Conservation (phyloP, 352 stramenopile genomes). For the Pythium scleroteichum region DNA sequence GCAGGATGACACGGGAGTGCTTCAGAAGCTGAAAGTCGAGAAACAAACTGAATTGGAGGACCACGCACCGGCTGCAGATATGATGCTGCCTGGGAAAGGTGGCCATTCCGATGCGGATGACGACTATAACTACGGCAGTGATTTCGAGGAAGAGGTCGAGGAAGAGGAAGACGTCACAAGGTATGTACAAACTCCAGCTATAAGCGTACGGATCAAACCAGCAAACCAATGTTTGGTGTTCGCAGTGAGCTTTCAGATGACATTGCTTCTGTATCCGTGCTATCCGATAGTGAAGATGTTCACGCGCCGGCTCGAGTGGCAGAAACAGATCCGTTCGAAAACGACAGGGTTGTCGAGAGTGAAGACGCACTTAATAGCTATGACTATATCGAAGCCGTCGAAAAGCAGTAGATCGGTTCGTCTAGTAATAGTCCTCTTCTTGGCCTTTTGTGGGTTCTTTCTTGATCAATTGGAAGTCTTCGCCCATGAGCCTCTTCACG, state of each 20-base stretch:
- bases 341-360: constrained; percentile 52
- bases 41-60: constrained; percentile 34
- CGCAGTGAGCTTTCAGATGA: constrained; percentile 62
- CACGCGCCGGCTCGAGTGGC: not conserved
- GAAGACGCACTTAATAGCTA: constrained; percentile 81
- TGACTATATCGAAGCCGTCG: constrained; percentile 82
- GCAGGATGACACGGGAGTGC: constrained; percentile 74
- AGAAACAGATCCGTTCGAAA: constrained; percentile 15
- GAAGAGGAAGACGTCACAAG: constrained; percentile 61
- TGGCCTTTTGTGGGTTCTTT: constrained; percentile 7
- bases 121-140: constrained; percentile 70
- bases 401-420: constrained; percentile 29
- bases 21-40: constrained; percentile 69
- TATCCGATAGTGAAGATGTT: constrained; percentile 53
- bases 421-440: constrained; percentile 18
- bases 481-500: constrained; percentile 57
- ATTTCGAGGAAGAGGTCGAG: constrained; percentile 69
- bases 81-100: constrained; percentile 1
- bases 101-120: constrained; percentile 33
- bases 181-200: constrained; percentile 30
- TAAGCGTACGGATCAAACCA: not conserved
- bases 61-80: constrained; percentile 14
- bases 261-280: constrained; percentile 54
- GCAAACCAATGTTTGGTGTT: not conserved
- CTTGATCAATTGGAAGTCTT: constrained; percentile 32